Conservation (phyloP, 129 eudicot genomes). For the Arctium lappa region DNA sequence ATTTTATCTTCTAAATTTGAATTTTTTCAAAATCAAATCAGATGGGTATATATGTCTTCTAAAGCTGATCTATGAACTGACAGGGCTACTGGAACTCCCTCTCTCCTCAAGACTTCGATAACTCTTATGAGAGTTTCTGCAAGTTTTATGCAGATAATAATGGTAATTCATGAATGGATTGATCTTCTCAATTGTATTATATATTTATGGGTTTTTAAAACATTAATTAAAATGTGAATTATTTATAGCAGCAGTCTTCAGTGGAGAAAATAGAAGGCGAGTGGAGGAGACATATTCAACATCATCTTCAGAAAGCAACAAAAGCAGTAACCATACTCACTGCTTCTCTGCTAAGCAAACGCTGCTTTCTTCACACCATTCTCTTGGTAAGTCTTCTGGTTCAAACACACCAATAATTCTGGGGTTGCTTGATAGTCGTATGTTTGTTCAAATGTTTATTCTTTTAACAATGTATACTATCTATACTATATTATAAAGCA, state of each 20-base stretch:
- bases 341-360: not conserved
- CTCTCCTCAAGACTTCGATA: not conserved
- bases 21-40: not conserved
- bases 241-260: not conserved
- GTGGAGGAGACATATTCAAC: constrained; percentile 2
- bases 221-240: not conserved
- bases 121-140: not conserved
- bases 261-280: not conserved
- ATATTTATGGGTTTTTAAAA: not conserved
- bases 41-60: not conserved
- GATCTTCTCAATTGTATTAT: not conserved
- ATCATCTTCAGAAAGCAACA: constrained; percentile 7
- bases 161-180: not conserved
- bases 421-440: not conserved
- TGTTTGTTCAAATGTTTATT: not conserved
- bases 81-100: constrained; percentile 7
- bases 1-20: not conserved
- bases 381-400: constrained; percentile 6
- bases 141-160: not conserved
- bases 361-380: not conserved
- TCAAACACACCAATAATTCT: not conserved
- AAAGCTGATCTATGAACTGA: not conserved
- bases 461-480: too few relatives aligned
- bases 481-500: too few relatives aligned
- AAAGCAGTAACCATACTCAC: not conserved